Evolutionary conservation across 2,329 filamentous ascomycete genomes (phyloP).

Genomic region (Myriangium duriaei): DNA sequence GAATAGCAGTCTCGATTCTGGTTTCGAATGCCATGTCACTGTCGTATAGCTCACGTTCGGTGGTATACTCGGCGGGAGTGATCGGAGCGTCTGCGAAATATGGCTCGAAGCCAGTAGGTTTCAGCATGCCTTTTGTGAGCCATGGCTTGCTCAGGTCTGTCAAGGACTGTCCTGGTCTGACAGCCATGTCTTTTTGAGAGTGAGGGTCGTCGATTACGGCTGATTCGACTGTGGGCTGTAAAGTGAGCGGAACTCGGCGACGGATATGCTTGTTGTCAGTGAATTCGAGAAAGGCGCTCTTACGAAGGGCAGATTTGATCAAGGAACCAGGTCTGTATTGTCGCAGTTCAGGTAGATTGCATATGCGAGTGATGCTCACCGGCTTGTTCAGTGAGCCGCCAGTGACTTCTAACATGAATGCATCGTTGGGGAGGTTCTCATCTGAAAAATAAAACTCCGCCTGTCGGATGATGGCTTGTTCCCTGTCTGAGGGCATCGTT

Average conservation of each 20-base stretch:
- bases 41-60: slow-evolving; percentile 59
- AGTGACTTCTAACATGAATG: slow-evolving; percentile 29
- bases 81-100: slow-evolving; percentile 70
- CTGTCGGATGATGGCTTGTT: slow-evolving; percentile 16
- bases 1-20: slow-evolving; percentile 74
- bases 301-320: slow-evolving; percentile 30
- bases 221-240: slow-evolving; percentile 18
- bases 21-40: slow-evolving; percentile 37
- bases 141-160: slow-evolving; percentile 17
- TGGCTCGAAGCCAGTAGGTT: slow-evolving; percentile 44
- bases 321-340: slow-evolving; percentile 27
- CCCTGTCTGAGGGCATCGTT: background rate
- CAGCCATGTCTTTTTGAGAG: slow-evolving; percentile 15
- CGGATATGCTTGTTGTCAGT: slow-evolving; percentile 28
- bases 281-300: slow-evolving; percentile 31
- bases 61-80: slow-evolving; percentile 53
- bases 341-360: slow-evolving; percentile 35
- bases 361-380: slow-evolving; percentile 31
- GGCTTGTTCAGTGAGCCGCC: slow-evolving; percentile 29
- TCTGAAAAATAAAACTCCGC: slow-evolving; percentile 41
- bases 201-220: slow-evolving; percentile 16
- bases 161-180: slow-evolving; percentile 13
- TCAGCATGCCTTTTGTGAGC: slow-evolving; percentile 29
- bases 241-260: slow-evolving; percentile 28
- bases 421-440: slow-evolving; percentile 32